Evolutionary conservation across 371 early-diverging fungal species (phyloP).

Genomic region (Synchytrium microbalum): DNA sequence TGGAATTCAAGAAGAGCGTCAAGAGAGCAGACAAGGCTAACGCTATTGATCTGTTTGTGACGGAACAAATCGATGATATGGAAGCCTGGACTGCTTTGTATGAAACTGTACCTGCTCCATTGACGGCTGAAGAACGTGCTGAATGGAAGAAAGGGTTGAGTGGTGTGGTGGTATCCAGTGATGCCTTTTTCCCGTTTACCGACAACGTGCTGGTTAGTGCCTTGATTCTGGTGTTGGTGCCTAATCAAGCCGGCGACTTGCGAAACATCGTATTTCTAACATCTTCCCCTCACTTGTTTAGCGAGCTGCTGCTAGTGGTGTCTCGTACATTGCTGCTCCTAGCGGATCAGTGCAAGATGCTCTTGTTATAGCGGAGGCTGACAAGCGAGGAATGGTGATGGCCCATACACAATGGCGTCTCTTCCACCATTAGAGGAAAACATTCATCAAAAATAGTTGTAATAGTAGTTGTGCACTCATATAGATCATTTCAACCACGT

Average conservation of each 20-base stretch:
- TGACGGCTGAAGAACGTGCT: slow-evolving; percentile 70
- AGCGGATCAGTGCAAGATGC: slow-evolving; percentile 85
- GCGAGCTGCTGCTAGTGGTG: slow-evolving; percentile 81
- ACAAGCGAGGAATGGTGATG: slow-evolving; percentile 72
- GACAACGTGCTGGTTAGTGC: too few species aligned
- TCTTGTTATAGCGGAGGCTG: slow-evolving; percentile 74
- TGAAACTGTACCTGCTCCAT: slow-evolving; percentile 63
- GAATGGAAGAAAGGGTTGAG: slow-evolving; percentile 62
- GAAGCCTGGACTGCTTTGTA: slow-evolving; percentile 76
- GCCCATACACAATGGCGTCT: slow-evolving; percentile 79
- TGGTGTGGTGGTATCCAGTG: slow-evolving; percentile 80
- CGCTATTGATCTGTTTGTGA: slow-evolving; percentile 91
- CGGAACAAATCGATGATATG: slow-evolving; percentile 67
- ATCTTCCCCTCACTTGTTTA: too few species aligned
- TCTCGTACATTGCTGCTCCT: slow-evolving; percentile 81
- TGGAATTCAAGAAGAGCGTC: slow-evolving; percentile 70
- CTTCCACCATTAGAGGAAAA: slow-evolving; percentile 85
- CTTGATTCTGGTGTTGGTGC: too few species aligned
- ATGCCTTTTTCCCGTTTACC: slow-evolving; percentile 98
- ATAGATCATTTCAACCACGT: too few species aligned
- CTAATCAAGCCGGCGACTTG: too few species aligned
- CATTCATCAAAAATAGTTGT: too few species aligned
- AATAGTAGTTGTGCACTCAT: too few species aligned
- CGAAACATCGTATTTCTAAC: too few species aligned
- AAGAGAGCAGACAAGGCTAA: slow-evolving; percentile 95